Evolutionary conservation across 495 filamentous ascomycete species (phyloP), one percentile per base, ranked within the genome.

Genomic region (Annulohypoxylon moriforme): DNA sequence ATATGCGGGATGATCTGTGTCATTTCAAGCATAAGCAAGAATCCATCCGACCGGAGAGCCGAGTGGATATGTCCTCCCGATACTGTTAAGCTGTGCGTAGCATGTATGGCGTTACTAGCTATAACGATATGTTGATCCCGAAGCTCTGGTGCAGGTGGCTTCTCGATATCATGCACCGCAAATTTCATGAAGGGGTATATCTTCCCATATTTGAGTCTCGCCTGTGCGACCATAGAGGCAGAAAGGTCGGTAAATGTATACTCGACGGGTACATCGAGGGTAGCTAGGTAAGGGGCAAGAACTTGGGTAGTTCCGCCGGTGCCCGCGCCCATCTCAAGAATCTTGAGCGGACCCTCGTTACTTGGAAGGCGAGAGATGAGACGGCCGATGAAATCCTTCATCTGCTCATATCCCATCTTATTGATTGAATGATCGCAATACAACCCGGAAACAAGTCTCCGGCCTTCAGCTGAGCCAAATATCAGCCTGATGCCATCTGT

Each of bases 221-320:
- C 47, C 9, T 20, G 18, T 22, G 44, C 47, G 1, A 29, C 47
- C 46, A 49, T 49, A 11, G 47, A 52, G 2, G 24, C 11, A 1
- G 47, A 52, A 5, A 52, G 47, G 11, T 52, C 47, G 1, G 47
- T 52, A 29, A 52, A 52, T 14, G 47, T 52, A 24, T 52, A 52
- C 10, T 29, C 47, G 10, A 29, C 22, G 2, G 47, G 24, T 7
- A 52, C 9, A 3, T 8, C 47, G 3, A 29, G 10, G 10, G 9
- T 14, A 0, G 47, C 47, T 11, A 52, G 7, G 22, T 29, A 16
- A 14, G 47, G 47, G 1, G 24, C 47, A 4, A 52, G 9, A 11
- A 29, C 1, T 16, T n/a, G 1, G 11, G 47, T 52, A 2, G 47
- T 52, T 0, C 47, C 47, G 1, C 47, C 47, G 1, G 47, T 52